Evolutionary conservation across 768 basidiomycete genomes (phyloP).

Genomic region (Phlebiopsis flavidoalba): DNA sequence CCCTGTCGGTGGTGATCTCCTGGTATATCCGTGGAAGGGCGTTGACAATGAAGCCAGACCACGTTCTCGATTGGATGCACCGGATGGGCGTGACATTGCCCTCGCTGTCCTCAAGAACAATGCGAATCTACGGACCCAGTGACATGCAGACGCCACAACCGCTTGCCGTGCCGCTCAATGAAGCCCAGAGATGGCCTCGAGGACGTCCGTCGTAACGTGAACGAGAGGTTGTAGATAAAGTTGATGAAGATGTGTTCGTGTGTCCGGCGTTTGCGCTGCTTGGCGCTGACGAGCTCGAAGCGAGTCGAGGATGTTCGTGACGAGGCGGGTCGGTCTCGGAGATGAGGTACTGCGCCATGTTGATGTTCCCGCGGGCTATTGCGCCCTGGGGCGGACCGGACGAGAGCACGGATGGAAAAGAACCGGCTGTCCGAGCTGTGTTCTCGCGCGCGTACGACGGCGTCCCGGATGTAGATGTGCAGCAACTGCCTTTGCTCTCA

Average conservation of each 20-base stretch:
- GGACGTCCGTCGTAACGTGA: slow-evolving; percentile 94
- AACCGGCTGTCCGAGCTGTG: slow-evolving; percentile 95
- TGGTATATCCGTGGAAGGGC: slow-evolving; percentile 86
- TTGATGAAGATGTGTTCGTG: slow-evolving; percentile 98
- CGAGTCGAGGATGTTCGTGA: slow-evolving; percentile 47
- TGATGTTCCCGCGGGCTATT: slow-evolving; percentile 89
- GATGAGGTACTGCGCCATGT: slow-evolving; percentile 95
- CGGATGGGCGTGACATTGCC: slow-evolving; percentile 96
- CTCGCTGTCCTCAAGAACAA: slow-evolving; percentile 89
- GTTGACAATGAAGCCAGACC: slow-evolving; percentile 97
- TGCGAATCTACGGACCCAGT: slow-evolving; percentile 97
- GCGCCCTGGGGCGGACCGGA: slow-evolving; percentile 95
- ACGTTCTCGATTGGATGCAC: slow-evolving; percentile 91
- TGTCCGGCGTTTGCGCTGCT: slow-evolving; percentile 89
- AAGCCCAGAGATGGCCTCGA: slow-evolving; percentile 92
- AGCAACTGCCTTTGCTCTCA: slow-evolving; percentile 98
- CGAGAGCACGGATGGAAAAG: slow-evolving; percentile 94
- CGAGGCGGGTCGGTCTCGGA: slow-evolving; percentile 79
- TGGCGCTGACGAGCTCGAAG: slow-evolving; percentile 90
- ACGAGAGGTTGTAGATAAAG: slow-evolving; percentile 94
- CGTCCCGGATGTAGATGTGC: slow-evolving; percentile 97
- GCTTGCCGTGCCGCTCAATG: slow-evolving; percentile 97
- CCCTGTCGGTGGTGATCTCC: slow-evolving; percentile 95
- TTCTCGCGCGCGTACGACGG: slow-evolving; percentile 92
- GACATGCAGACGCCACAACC: slow-evolving; percentile 96